These are phyloP conservation scores for Sporobolomyces pararoseus DNA, from an alignment of 768 basidiomycete genomes.

Conservation along the genomic window DNA sequence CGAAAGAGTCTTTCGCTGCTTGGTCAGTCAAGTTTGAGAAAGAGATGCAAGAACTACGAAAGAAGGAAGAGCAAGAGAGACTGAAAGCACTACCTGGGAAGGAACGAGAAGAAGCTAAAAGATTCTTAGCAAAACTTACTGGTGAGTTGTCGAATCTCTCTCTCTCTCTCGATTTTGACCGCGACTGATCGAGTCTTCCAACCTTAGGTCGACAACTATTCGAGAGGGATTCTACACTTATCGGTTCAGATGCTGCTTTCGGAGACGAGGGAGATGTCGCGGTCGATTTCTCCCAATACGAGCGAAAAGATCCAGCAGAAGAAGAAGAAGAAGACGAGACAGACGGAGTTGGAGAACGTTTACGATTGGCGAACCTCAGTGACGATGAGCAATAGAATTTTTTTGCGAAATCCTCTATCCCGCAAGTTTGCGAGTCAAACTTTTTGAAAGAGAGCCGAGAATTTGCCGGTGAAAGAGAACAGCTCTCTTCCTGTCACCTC, in stretches of 20 bases:
- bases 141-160: slow-evolving; percentile 55
- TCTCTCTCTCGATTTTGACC: neutral
- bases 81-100: slow-evolving; percentile 67
- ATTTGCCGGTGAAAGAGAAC: too few species aligned
- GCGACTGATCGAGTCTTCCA: too few species aligned
- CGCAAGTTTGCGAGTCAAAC: neutral
- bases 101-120: slow-evolving; percentile 80
- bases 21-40: slow-evolving; percentile 79
- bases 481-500: neutral
- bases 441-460: too few species aligned
- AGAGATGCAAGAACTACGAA: slow-evolving; percentile 60
- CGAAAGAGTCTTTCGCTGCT: slow-evolving; percentile 67
- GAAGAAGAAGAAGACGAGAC: slow-evolving; percentile 69
- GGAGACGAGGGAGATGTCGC: slow-evolving; percentile 75
- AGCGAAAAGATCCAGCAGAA: slow-evolving; percentile 63
- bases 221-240: slow-evolving; percentile 64
- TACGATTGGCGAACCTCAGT: slow-evolving; percentile 56
- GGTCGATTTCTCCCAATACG: slow-evolving; percentile 85
- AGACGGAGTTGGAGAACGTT: slow-evolving; percentile 62
- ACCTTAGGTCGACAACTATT: slow-evolving; percentile 95
- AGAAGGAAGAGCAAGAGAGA: slow-evolving; percentile 71
- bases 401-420: neutral
- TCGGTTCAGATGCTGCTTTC: slow-evolving; percentile 68
- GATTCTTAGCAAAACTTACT: slow-evolving; percentile 59
- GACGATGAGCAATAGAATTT: slow-evolving; percentile 65